Base-by-base conservation (phyloP, 805 yeast genomes). In the Cyberlindnera xishuangbannaensis region DNA sequence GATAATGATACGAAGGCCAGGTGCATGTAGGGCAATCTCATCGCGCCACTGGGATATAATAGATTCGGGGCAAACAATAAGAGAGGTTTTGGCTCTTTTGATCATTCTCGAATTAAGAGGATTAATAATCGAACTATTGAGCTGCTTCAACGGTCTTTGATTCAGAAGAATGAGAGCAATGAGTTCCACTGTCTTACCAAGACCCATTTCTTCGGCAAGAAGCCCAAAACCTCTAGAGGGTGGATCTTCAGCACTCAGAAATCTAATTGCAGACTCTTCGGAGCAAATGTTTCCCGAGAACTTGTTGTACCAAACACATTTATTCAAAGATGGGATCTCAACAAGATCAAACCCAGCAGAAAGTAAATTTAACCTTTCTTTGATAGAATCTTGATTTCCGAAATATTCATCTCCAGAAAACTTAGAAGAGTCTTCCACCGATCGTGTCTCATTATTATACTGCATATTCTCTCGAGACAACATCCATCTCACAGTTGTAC, bases 201-300 rank as follows among this genome's bases (percentile, higher is more conserved):
- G 67, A 0, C 98, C 98, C 98, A 92, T 92, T 56, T 92, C 98
- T 50, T 90, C 98, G 2, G 92, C 82, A 21, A 92, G 56, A 7
- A 92, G 60, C 0, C 94, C 96, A 12, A 15, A 20, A 3, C 50
- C 51, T 4, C 34, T 28, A 2, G 28, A 22, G 5, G 36, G 28
- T 1, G 5, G 13, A 31, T 69, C 65, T 1, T 46, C 33, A 0
- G 19, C 28, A 2, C 39, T 18, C 7, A 63, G 36, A 31, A 50
- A 61, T 4, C 50, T 31, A 3, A 57, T 30, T 1, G 67, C 62
- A 15, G 56, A 50, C 1, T 34, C 31, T 6, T 55, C 45, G 5
- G 67, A 50, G 25, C 67, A 55, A 0, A 76, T 34, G 37, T 71
- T 71, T 1, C 73, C 74, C 3, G 73, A 72, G 36, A 63, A 71